A percentile compares a stretch with the other conserved stretches of the same genome.
phyloP scores from a whole-genome alignment of 257 asterid species.

The Penstemon eatonii region DNA sequence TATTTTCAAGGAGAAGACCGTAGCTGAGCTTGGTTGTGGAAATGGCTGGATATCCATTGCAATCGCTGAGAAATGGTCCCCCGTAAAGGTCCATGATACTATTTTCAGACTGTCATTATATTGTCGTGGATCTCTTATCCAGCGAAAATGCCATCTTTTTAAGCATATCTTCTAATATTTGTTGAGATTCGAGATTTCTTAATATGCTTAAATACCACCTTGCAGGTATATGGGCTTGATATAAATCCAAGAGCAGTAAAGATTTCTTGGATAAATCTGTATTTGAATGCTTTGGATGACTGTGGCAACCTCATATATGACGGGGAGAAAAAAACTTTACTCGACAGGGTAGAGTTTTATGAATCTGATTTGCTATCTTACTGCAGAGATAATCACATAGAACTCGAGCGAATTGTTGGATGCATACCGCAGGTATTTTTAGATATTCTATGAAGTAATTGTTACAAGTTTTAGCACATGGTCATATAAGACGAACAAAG shows the following conservation, averaged over 20 bases:
- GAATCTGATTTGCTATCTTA: constrained; percentile 94
- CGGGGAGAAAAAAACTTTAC: constrained; percentile 75
- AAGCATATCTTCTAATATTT: constrained; percentile 13
- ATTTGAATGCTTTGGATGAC: constrained; percentile 90
- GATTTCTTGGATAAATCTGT: constrained; percentile 97
- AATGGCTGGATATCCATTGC: constrained; percentile 99
- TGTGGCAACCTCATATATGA: constrained; percentile 84
- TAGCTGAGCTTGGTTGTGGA: constrained; percentile 98
- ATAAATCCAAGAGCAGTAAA: constrained; percentile 97
- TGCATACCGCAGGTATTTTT: constrained; percentile 96
- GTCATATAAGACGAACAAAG: constrained; percentile 5
- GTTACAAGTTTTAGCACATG: constrained; percentile 23
- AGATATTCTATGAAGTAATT: constrained; percentile 17
- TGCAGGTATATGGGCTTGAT: constrained; percentile 99
- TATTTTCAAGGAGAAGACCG: constrained; percentile 83
- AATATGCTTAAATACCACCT: constrained; percentile 27
- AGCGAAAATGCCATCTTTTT: neutral
- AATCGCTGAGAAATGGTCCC: constrained; percentile 93
- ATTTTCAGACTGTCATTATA: neutral
- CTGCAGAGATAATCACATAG: constrained; percentile 83
- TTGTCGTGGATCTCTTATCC: constrained; percentile 9
- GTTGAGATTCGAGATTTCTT: constrained; percentile 27
- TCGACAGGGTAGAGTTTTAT: constrained; percentile 89
- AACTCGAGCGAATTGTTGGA: constrained; percentile 94
- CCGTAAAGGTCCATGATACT: constrained; percentile 57